A percentile compares a stretch with the other conserved stretches of the same genome.
Evolutionary conservation across 2,329 filamentous ascomycete genomes (phyloP).

Genomic region (Tolypocladium endophyticum): DNA sequence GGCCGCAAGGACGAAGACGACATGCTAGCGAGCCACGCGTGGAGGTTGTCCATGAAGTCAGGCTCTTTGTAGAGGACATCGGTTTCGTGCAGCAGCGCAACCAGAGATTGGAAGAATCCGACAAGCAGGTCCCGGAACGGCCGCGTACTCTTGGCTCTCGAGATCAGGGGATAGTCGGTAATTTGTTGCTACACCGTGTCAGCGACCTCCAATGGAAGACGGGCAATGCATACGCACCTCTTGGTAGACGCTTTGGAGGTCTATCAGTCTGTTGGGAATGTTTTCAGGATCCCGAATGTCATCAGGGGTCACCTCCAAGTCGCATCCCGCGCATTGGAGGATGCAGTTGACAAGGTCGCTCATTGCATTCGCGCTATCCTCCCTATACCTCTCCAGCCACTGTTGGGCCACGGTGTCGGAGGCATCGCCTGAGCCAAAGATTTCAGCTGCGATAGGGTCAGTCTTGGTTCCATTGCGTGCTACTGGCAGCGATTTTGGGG

Average conservation of each 20-base stretch:
- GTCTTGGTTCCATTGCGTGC: slow-evolving; percentile 3
- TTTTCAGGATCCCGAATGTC: slow-evolving; percentile 89
- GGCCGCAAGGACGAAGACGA: slow-evolving; percentile 79
- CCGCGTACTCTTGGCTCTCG: slow-evolving; percentile 64
- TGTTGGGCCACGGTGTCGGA: slow-evolving; percentile 46
- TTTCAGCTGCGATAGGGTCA: slow-evolving; percentile 37
- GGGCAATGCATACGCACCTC: slow-evolving; percentile 39
- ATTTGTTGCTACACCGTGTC: slow-evolving; percentile 50
- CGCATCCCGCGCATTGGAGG: slow-evolving; percentile 66
- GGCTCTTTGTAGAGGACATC: slow-evolving; percentile 68
- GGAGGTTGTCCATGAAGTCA: slow-evolving; percentile 76
- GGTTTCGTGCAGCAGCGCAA: slow-evolving; percentile 72
- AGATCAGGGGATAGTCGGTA: slow-evolving; percentile 84
- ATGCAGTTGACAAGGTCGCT: slow-evolving; percentile 58
- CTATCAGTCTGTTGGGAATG: slow-evolving; percentile 63
- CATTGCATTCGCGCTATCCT: slow-evolving; percentile 42
- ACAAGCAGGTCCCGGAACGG: slow-evolving; percentile 70
- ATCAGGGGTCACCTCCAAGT: slow-evolving; percentile 64
- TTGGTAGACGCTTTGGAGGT: slow-evolving; percentile 83
- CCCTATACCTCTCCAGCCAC: slow-evolving; percentile 49
- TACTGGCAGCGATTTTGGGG: slow-evolving; percentile 11
- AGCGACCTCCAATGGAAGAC: slow-evolving; percentile 8
- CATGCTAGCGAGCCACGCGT: slow-evolving; percentile 84
- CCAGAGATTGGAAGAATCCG: slow-evolving; percentile 67
- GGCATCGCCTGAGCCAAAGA: slow-evolving; percentile 49